Conservation (phyloP, 768 basidiomycete species). For the Lentinula sp. region DNA sequence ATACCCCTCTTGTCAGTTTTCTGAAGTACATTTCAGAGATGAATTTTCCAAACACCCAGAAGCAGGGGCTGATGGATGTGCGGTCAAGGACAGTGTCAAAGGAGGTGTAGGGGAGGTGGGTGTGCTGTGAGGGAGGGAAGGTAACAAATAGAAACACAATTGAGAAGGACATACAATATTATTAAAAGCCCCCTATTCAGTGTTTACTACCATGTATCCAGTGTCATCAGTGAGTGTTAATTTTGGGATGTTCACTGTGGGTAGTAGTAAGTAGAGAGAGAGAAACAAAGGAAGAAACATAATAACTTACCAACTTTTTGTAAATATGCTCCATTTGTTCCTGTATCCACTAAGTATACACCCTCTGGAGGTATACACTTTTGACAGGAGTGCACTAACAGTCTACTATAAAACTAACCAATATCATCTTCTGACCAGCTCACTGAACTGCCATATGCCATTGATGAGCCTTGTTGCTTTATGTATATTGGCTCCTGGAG, state of each 20-base stretch:
- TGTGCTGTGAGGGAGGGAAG: no score
- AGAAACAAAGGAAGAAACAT: no score
- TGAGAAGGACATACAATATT: conserved; percentile 57
- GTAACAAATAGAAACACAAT: no score
- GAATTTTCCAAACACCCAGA: conserved; percentile 96
- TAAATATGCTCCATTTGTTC: no score
- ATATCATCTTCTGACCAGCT: background rate
- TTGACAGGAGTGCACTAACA: no score
- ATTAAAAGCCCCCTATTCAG: conserved; percentile 98
- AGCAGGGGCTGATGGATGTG: conserved; percentile 86
- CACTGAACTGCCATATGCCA: conserved; percentile 1
- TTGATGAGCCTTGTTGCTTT: background rate
- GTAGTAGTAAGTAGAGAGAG: no score
- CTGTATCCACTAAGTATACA: no score
- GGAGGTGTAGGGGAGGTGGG: conserved; percentile 78
- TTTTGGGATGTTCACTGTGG: conserved; percentile 86
- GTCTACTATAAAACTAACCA: background rate
- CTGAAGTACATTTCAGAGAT: conserved; percentile 99
- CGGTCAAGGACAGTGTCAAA: conserved; percentile 93
- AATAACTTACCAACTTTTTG: no score
- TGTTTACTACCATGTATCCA: conserved; percentile 95
- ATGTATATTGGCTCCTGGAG: background rate
- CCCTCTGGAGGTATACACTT: no score
- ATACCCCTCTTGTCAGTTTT: conserved; percentile 82
- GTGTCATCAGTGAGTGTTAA: no score